Conservation (phyloP, 2,329 filamentous ascomycete genomes). For the Ceratocystis albifundus region DNA sequence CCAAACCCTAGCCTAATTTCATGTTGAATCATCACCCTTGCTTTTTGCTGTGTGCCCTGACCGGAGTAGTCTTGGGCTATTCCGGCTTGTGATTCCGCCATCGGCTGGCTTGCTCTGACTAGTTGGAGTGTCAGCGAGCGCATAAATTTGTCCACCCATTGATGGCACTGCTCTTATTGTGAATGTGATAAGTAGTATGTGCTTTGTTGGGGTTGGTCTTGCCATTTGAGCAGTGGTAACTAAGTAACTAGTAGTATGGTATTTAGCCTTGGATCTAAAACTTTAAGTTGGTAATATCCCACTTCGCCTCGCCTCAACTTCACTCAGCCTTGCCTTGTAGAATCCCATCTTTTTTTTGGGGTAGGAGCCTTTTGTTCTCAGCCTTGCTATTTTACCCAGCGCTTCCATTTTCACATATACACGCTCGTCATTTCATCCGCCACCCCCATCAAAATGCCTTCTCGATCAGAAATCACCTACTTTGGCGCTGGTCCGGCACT, state of each 20-base stretch:
- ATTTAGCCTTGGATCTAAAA: too few relatives aligned
- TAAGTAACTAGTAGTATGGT: too few relatives aligned
- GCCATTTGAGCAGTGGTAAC: background rate
- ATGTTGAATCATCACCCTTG: background rate
- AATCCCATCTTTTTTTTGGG: background rate
- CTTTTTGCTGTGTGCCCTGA: background rate
- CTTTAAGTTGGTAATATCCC: background rate
- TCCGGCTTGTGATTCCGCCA: slow-evolving; percentile 13
- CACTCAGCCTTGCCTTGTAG: background rate
- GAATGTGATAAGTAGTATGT: too few relatives aligned
- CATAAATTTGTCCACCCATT: too few relatives aligned
- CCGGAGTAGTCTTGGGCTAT: background rate
- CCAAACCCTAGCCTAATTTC: too few relatives aligned
- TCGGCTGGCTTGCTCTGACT: slow-evolving; percentile 13
- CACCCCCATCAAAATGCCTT: slow-evolving; percentile 44
- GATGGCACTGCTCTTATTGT: too few relatives aligned
- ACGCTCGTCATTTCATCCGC: too few relatives aligned
- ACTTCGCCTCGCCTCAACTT: background rate
- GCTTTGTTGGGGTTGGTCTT: background rate
- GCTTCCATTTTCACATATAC: background rate
- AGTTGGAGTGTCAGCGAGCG: background rate
- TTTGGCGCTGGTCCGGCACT: slow-evolving; percentile 87
- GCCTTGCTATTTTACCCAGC: slow-evolving; percentile 5
- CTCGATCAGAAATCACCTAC: slow-evolving; percentile 64
- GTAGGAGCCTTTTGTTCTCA: background rate